phyloP scores from a whole-genome alignment of 2,329 filamentous ascomycete genomes.

The Cladobotryum mycophilum region DNA sequence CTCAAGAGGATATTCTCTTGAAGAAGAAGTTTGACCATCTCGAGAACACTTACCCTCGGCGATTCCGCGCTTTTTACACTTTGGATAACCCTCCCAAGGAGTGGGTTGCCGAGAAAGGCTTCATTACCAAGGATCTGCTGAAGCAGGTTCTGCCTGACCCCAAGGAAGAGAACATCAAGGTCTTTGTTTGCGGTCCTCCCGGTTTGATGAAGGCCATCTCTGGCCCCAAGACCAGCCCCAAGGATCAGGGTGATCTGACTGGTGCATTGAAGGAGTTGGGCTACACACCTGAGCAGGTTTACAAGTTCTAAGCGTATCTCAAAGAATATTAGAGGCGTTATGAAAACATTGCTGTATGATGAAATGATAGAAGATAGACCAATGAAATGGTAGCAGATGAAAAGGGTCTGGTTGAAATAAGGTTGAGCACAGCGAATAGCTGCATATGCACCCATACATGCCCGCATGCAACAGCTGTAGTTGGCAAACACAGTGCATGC shows the following conservation, averaged over 20 bases:
- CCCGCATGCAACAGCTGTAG: no score
- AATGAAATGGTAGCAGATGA: not conserved
- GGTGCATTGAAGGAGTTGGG: constrained; percentile 80
- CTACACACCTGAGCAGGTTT: constrained; percentile 68
- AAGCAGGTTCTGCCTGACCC: constrained; percentile 94
- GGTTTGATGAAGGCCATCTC: constrained; percentile 90
- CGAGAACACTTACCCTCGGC: constrained; percentile 91
- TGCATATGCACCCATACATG: no score
- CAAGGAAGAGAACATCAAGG: constrained; percentile 85
- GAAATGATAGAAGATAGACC: constrained; percentile 1
- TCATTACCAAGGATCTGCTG: constrained; percentile 82
- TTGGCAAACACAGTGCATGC: no score
- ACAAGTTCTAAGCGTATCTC: constrained; percentile 65
- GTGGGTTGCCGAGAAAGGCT: constrained; percentile 73
- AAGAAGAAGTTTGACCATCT: constrained; percentile 78
- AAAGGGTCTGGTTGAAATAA: not conserved
- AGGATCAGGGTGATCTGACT: constrained; percentile 84
- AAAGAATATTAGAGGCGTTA: not conserved
- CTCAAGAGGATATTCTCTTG: constrained; percentile 84
- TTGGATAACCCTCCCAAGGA: constrained; percentile 76
- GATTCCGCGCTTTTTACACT: constrained; percentile 92
- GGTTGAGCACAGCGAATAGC: no score
- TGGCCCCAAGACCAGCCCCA: constrained; percentile 83
- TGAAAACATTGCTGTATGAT: constrained; percentile 2
- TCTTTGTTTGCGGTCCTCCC: constrained; percentile 93